Percentiles rank a stretch among this genome's conserved stretches.
Conservation (phyloP, 495 filamentous ascomycete genomes). For the Poronia punctata region DNA sequence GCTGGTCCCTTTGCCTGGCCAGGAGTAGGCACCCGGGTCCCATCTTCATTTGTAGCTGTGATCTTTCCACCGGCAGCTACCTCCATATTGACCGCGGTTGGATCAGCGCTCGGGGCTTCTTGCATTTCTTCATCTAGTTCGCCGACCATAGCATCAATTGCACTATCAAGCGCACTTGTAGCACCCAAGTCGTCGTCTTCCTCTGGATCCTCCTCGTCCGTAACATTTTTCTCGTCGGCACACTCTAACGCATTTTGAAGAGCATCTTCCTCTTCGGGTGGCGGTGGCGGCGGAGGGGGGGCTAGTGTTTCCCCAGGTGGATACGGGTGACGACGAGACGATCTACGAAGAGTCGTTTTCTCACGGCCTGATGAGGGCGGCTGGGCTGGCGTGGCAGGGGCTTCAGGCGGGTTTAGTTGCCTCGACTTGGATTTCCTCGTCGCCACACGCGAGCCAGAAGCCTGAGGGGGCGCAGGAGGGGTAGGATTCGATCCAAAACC, state of each 20-base stretch:
- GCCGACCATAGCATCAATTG: conserved; percentile 79
- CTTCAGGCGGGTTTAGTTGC: conserved; percentile 26
- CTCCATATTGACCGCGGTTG: conserved; percentile 87
- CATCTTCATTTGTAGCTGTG: conserved; percentile 94
- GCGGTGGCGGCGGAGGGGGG: conserved; percentile 42
- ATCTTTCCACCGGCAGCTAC: conserved; percentile 85
- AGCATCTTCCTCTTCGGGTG: conserved; percentile 51
- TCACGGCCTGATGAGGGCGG: conserved; percentile 35
- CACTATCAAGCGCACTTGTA: conserved; percentile 52
- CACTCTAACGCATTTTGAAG: conserved; percentile 71
- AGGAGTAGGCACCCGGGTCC: conserved; percentile 82
- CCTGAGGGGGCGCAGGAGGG: conserved; percentile 26
- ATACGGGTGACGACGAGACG: conserved; percentile 46
- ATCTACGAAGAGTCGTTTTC: conserved; percentile 47
- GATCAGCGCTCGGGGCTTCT: conserved; percentile 61
- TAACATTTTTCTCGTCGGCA: conserved; percentile 81
- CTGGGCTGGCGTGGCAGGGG: conserved; percentile 31
- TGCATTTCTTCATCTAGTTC: conserved; percentile 87
- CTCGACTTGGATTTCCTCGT: conserved; percentile 43
- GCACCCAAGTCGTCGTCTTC: conserved; percentile 51
- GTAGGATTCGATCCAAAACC: conserved; percentile 22
- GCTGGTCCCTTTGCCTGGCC: conserved; percentile 47
- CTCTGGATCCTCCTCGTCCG: conserved; percentile 72
- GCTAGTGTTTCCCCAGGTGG: conserved; percentile 31
- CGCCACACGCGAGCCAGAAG: conserved; percentile 29